These are phyloP conservation scores for Takashimella koratensis DNA, from an alignment of 1,284 basidiomycete genomes.

Conservation along the genomic window DNA sequence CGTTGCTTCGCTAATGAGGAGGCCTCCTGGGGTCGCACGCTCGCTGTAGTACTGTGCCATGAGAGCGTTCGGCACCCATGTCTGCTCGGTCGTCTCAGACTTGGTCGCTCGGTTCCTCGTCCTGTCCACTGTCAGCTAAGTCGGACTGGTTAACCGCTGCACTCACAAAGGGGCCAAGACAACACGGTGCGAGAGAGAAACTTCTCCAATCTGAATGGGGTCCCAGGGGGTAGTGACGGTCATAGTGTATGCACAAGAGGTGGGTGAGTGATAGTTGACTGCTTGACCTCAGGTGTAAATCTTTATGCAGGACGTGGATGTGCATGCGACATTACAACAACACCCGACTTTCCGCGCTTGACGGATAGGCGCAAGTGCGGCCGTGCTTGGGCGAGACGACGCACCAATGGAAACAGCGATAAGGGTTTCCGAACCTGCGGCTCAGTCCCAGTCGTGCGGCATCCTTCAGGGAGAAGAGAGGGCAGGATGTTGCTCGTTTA, in stretches of 20 bases:
- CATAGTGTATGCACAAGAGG: no score
- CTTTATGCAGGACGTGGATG: no score
- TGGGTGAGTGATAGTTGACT: no score
- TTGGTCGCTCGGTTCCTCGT: not conserved
- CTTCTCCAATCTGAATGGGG: slow-evolving; percentile 26
- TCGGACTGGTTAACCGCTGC: slow-evolving; percentile 34
- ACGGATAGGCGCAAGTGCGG: no score
- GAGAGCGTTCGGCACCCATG: slow-evolving; percentile 26
- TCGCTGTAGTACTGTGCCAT: slow-evolving; percentile 43
- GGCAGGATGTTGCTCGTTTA: no score
- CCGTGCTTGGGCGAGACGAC: no score
- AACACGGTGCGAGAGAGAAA: slow-evolving; percentile 39
- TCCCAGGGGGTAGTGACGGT: not conserved
- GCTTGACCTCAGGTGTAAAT: no score
- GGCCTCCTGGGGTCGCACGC: slow-evolving; percentile 33
- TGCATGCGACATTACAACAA: no score
- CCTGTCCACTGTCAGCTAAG: slow-evolving; percentile 2
- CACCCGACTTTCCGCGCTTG: no score
- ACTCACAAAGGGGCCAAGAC: slow-evolving; percentile 45
- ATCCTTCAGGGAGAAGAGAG: no score
- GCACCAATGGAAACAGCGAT: no score
- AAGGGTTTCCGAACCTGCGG: not conserved
- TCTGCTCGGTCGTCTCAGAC: not conserved
- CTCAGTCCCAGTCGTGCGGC: not conserved
- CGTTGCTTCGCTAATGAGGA: slow-evolving; percentile 44